Evolutionary conservation across 768 basidiomycete genomes (phyloP).

Genomic region (Leucocoprinus sp.): DNA sequence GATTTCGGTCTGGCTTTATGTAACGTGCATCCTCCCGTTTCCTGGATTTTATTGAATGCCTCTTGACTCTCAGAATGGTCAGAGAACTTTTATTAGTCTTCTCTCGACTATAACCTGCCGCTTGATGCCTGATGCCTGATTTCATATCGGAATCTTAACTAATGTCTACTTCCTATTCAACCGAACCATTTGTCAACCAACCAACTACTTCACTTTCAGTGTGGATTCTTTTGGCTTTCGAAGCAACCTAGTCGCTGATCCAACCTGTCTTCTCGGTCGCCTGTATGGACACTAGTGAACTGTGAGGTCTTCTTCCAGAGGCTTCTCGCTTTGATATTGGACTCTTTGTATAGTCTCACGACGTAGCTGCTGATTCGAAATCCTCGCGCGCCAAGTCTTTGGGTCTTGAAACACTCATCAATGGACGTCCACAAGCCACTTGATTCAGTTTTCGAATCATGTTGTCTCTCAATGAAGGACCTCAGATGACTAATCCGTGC

Average conservation of each 20-base stretch:
- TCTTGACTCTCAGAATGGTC: constrained; percentile 1
- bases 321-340: not conserved
- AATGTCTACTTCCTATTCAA: constrained; percentile 1
- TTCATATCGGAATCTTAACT: constrained; percentile 8
- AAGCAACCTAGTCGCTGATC: not conserved
- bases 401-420: not conserved
- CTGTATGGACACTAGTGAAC: not conserved
- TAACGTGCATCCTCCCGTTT: not conserved
- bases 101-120: not conserved
- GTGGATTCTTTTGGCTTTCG: not conserved
- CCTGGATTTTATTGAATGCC: not conserved
- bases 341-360: constrained; percentile 1
- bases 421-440: not conserved
- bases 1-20: not conserved
- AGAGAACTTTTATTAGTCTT: constrained; percentile 4
- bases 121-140: constrained; percentile 3
- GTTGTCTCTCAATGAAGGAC: not conserved
- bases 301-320: not conserved
- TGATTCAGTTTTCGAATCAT: not conserved
- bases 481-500: no score
- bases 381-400: not conserved
- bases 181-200: not conserved
- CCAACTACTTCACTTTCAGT: not conserved
- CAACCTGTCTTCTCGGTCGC: not conserved
- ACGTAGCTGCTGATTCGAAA: constrained; percentile 6